Conservation (phyloP, 805 yeast genomes). For the Jamesozyma lodderae region DNA sequence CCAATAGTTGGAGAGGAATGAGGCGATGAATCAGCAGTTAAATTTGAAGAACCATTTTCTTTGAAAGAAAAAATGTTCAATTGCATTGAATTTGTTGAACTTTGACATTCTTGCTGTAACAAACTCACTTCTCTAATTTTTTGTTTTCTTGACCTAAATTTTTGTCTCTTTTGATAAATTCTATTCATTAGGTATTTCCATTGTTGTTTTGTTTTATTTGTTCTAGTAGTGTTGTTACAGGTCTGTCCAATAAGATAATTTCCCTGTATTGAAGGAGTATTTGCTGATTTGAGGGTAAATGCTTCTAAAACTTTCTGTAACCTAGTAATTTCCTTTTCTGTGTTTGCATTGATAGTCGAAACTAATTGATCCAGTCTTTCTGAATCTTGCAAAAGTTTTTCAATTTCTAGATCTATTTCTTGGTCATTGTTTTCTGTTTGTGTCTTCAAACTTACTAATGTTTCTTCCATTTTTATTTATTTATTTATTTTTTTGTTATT, state of each 20-base stretch:
- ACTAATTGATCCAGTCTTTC: slow-evolving; percentile 2
- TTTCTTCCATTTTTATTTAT: too few species aligned
- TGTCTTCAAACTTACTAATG: too few species aligned
- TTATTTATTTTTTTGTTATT: too few species aligned
- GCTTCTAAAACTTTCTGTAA: slow-evolving; percentile 5
- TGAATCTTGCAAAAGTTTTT: slow-evolving; percentile 1
- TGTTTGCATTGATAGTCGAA: slow-evolving; percentile 3
- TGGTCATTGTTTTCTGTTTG: neutral
- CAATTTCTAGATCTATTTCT: neutral
- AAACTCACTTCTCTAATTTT: neutral
- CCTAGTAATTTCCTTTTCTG: slow-evolving; percentile 5
- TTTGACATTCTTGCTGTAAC: neutral
- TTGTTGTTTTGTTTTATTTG: neutral
- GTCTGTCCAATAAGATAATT: neutral
- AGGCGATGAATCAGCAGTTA: too few species aligned
- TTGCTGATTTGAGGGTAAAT: neutral
- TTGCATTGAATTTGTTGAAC: neutral
- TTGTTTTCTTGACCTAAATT: neutral
- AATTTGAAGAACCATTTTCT: too few species aligned
- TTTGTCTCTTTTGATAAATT: neutral
- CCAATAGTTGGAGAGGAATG: neutral
- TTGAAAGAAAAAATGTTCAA: neutral
- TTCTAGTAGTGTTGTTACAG: neutral
- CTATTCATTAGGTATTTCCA: neutral
- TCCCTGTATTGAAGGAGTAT: neutral